These are phyloP conservation scores for Paxillus rubicundulus DNA, from an alignment of 768 basidiomycete genomes.

Conservation along the genomic window DNA sequence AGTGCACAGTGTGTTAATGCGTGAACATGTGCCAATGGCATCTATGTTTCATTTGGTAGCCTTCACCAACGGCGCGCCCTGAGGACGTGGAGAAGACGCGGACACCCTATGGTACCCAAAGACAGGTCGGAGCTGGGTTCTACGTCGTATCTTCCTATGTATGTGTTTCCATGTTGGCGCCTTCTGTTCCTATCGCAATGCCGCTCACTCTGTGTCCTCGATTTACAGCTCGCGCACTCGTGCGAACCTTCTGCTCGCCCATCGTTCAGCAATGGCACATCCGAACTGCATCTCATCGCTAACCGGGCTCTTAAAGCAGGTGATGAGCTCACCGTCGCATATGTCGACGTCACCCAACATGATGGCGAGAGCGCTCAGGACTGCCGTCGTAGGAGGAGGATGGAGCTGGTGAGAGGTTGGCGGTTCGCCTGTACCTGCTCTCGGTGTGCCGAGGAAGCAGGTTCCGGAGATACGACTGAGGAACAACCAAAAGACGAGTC, in stretches of 20 bases:
- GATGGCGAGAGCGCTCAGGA: constrained; percentile 51
- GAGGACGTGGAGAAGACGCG: constrained; percentile 75
- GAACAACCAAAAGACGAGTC: constrained; percentile 51
- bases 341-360: constrained; percentile 63
- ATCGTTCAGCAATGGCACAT: constrained; percentile 61
- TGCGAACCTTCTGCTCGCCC: constrained; percentile 68
- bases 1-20: constrained; percentile 8
- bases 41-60: constrained; percentile 37
- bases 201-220: background rate
- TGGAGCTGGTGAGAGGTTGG: constrained; percentile 81
- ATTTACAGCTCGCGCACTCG: constrained; percentile 59
- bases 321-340: constrained; percentile 74
- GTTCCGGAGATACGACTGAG: constrained; percentile 25
- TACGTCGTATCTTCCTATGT: constrained; percentile 78
- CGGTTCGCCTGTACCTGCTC: constrained; percentile 72
- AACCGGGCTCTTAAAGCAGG: constrained; percentile 66
- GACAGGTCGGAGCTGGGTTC: constrained; percentile 73
- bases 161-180: constrained; percentile 15
- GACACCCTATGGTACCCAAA: constrained; percentile 71
- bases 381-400: constrained; percentile 61
- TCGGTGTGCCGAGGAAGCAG: constrained; percentile 58
- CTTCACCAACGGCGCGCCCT: constrained; percentile 49
- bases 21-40: background rate
- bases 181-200: background rate
- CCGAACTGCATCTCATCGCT: constrained; percentile 70